These are phyloP conservation scores for Spirogloea muscicola DNA, from an alignment of 139 green algal genomes.

Conservation along the genomic window DNA sequence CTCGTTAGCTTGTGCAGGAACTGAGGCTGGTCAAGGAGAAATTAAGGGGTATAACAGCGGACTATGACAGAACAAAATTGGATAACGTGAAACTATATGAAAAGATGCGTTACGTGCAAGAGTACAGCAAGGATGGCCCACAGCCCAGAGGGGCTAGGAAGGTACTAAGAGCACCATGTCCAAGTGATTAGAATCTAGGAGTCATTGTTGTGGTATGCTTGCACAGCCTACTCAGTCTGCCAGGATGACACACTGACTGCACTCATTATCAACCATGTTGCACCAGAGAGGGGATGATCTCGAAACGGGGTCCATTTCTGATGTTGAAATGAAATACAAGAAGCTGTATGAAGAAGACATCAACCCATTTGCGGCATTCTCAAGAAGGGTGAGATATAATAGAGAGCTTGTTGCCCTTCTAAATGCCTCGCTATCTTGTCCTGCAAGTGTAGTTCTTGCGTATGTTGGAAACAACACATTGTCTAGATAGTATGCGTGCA, in stretches of 20 bases:
- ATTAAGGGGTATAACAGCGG: not conserved
- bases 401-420: too few relatives aligned
- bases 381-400: slow-evolving; percentile 55
- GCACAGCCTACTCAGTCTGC: too few relatives aligned
- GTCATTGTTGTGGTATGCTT: too few relatives aligned
- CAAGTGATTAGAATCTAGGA: too few relatives aligned
- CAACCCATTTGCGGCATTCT: slow-evolving; percentile 85
- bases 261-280: too few relatives aligned
- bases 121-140: slow-evolving; percentile 41
- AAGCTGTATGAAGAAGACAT: slow-evolving; percentile 81
- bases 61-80: slow-evolving; percentile 45
- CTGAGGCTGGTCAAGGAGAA: slow-evolving; percentile 16
- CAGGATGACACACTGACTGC: too few relatives aligned
- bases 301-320: slow-evolving; percentile 17
- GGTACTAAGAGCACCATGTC: too few relatives aligned
- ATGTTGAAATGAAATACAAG: slow-evolving; percentile 76
- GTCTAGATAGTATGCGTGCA: not conserved
- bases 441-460: too few relatives aligned
- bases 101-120: slow-evolving; percentile 76
- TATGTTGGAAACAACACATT: not conserved
- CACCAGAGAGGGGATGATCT: not conserved
- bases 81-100: slow-evolving; percentile 92
- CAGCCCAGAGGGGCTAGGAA: slow-evolving; percentile 18
- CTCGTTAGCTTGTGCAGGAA: slow-evolving; percentile 4
- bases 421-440: too few relatives aligned